A percentile compares a stretch with the other conserved stretches of the same genome.
phyloP scores from a whole-genome alignment of 306 rosid genomes.

The Cicer yamashitae region DNA sequence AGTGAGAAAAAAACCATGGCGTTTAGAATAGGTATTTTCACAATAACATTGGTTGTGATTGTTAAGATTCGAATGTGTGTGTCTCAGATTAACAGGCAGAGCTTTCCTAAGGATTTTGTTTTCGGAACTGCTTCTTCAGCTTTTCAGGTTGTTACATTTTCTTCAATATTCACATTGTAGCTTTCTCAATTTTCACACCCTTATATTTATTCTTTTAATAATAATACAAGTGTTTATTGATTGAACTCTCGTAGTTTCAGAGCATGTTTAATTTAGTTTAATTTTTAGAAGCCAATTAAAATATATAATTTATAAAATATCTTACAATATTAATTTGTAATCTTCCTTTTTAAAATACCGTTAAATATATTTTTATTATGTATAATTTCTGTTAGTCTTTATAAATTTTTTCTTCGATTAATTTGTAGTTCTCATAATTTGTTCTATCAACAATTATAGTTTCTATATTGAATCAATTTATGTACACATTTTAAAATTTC shows the following conservation, averaged over 20 bases:
- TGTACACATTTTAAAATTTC: no score
- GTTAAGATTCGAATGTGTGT: slow-evolving; percentile 51
- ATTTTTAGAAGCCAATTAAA: no score
- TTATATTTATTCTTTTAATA: background rate
- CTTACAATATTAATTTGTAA: no score
- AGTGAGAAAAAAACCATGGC: slow-evolving; percentile 40
- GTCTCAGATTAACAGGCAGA: slow-evolving; percentile 55
- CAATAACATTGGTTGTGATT: slow-evolving; percentile 32
- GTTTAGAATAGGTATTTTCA: slow-evolving; percentile 43
- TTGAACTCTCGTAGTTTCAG: background rate
- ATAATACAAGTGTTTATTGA: background rate
- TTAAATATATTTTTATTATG: no score
- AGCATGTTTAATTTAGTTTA: background rate
- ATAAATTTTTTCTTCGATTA: no score
- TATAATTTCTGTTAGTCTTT: no score
- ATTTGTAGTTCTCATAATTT: no score
- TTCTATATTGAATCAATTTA: no score
- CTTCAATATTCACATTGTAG: background rate
- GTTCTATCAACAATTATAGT: no score
- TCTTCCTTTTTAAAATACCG: no score
- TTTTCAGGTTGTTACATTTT: slow-evolving; percentile 64
- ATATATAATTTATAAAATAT: no score
- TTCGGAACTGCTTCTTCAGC: slow-evolving; percentile 93
- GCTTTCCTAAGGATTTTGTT: slow-evolving; percentile 80
- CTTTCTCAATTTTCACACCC: background rate